Evolutionary conservation across 1,139 yeast genomes (phyloP), one percentile per base, ranked within the genome.

Genomic region (Geotrichum histeridarum): DNA sequence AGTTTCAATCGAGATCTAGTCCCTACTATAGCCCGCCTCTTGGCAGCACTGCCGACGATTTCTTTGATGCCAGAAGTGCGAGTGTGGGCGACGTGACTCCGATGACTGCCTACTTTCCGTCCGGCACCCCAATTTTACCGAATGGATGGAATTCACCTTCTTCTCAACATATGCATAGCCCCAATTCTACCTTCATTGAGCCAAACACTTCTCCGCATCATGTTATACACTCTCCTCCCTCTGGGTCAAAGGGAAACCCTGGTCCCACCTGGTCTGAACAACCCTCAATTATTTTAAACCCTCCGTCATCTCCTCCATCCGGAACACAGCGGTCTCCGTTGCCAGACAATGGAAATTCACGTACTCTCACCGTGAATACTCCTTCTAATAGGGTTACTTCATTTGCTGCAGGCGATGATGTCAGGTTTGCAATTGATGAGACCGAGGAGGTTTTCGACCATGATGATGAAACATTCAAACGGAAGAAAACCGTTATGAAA

Each of bases 401-500:
- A n/a, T 38, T 38, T 38, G 5, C 18, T 15, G 14, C 42, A 3
- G 27, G 27, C 27, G 27, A 22, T 22, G 27, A 22, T 14, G n/a
- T 44, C 32, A 50, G 36, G n/a, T 47, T 47, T 35, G 39, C 18
- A 3, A 38, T 51, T n/a, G 39, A 47, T 8, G 54, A 51, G 31
- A 43, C 48, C 7, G 54, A 51, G 30, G 50, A 51, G 27, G 39
- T 37, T 8, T 47, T 51, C 12, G 51, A 37, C 39, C 9, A 37
- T n/a, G 7, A 37, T 37, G 39, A 48, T 2, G 43, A 38, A 8
- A 9, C 45, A 12, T 22, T 63, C 59, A 62, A 52, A 55, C 61
- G 62, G 46, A 59, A 57, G 55, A 63, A 54, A 22, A 66, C 72
- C 12, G 70, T 73, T 4, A 83, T 83, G 82, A 82, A 85, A 64